These are phyloP conservation scores for Camellia japonica DNA, from an alignment of 148 eudicot genomes.

Conservation along the genomic window DNA sequence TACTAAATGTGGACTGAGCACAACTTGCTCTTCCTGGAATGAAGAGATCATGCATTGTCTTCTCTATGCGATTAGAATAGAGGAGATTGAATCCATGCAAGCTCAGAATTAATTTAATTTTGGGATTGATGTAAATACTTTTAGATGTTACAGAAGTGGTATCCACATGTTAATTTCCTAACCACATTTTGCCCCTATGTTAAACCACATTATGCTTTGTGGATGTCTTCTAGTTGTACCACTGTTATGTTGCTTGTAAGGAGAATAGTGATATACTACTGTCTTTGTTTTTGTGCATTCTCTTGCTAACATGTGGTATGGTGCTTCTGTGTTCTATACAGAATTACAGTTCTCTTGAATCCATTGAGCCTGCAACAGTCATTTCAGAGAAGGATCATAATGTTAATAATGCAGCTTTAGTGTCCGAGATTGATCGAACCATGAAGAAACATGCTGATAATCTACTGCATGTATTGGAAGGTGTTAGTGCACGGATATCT, in stretches of 20 bases:
- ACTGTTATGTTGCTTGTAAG: neutral
- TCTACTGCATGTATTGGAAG: slow-evolving; percentile 69
- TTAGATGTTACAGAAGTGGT: neutral
- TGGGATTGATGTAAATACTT: neutral
- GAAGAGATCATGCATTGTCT: too few relatives aligned
- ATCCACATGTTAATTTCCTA: neutral
- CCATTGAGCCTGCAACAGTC: slow-evolving; percentile 52
- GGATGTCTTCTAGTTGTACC: neutral
- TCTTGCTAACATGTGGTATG: neutral
- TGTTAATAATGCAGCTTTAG: slow-evolving; percentile 40
- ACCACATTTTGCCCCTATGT: neutral
- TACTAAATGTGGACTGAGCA: too few relatives aligned
- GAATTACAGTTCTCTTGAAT: slow-evolving; percentile 67
- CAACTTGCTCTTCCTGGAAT: too few relatives aligned
- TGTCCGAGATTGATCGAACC: slow-evolving; percentile 76
- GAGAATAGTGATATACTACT: neutral
- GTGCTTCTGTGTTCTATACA: slow-evolving; percentile 30
- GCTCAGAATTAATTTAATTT: neutral
- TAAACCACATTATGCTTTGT: neutral
- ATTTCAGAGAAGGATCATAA: slow-evolving; percentile 56
- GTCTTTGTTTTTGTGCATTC: neutral
- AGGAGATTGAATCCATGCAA: neutral
- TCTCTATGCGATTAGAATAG: neutral
- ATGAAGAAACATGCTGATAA: slow-evolving; percentile 73
- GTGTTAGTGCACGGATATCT: slow-evolving; percentile 69